Conservation (phyloP, 768 basidiomycete genomes). For the Russula lepida region DNA sequence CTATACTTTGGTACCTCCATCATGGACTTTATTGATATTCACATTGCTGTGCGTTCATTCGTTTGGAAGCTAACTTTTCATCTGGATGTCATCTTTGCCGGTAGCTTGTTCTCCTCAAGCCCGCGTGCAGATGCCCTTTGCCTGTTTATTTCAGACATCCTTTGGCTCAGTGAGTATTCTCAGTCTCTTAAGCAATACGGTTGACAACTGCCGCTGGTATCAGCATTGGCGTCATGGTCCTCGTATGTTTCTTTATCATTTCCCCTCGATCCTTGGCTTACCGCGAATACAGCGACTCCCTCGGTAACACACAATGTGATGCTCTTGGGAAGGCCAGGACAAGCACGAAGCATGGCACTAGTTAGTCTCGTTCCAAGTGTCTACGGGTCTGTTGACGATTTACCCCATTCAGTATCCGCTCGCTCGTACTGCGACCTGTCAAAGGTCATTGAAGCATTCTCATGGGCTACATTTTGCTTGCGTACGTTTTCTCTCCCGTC, state of each 20-base stretch:
- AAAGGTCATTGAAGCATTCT: conserved; percentile 20
- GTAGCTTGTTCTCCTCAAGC: conserved; percentile 13
- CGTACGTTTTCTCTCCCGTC: conserved; percentile 2
- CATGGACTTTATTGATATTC: conserved; percentile 21
- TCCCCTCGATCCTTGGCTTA: neutral
- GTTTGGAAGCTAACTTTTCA: neutral
- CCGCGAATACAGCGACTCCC: conserved; percentile 3
- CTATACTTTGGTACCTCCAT: conserved; percentile 16
- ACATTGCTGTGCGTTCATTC: conserved; percentile 12
- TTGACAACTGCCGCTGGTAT: neutral
- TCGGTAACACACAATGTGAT: conserved; percentile 18
- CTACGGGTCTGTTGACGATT: neutral
- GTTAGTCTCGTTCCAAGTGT: neutral
- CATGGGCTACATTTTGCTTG: conserved; percentile 19
- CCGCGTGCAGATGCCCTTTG: conserved; percentile 16
- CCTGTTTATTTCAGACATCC: conserved; percentile 15
- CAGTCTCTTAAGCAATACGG: neutral
- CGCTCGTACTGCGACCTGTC: conserved; percentile 20
- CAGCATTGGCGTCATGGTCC: conserved; percentile 21
- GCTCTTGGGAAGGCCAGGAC: conserved; percentile 5
- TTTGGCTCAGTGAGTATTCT: conserved; percentile 20
- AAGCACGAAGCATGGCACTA: conserved; percentile 16
- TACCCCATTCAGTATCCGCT: conserved; percentile 13
- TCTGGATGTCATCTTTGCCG: neutral
- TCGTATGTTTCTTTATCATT: conserved; percentile 1